These are phyloP conservation scores for Lactarius sanguifluus DNA, from an alignment of 768 basidiomycete species.

Conservation along the genomic window DNA sequence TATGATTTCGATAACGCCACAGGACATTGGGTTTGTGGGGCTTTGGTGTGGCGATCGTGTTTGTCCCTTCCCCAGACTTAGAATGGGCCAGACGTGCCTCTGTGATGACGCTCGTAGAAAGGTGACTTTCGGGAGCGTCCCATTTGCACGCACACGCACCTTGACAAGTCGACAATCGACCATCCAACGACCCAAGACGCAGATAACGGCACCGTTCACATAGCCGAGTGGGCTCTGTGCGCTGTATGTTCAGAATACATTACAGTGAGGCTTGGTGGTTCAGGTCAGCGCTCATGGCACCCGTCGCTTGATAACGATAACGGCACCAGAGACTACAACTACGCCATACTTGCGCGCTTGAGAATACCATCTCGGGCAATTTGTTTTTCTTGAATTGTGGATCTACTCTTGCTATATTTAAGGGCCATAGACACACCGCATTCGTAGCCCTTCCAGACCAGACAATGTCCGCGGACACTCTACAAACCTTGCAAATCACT, in stretches of 20 bases:
- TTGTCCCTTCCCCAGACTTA: neutral
- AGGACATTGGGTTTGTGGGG: neutral
- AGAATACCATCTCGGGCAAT: neutral
- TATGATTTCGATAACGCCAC: neutral
- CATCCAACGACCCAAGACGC: neutral
- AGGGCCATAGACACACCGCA: neutral
- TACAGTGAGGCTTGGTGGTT: neutral
- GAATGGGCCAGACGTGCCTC: neutral
- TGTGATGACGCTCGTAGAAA: neutral
- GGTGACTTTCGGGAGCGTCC: neutral
- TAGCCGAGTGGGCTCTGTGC: neutral
- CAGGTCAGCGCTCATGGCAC: neutral
- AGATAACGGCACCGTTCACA: neutral
- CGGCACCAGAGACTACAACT: slow-evolving; percentile 2
- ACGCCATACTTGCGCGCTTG: neutral
- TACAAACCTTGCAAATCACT: slow-evolving; percentile 26
- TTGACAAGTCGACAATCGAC: neutral
- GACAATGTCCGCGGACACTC: slow-evolving; percentile 16
- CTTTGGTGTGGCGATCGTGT: neutral
- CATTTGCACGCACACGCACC: neutral
- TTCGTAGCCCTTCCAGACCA: neutral
- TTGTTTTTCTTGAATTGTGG: neutral
- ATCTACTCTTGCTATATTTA: neutral
- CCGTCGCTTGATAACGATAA: neutral
- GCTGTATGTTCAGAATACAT: neutral